These are phyloP conservation scores for Mollisia scopiformis DNA, from an alignment of 2,329 filamentous ascomycete species.

Conservation along the genomic window DNA sequence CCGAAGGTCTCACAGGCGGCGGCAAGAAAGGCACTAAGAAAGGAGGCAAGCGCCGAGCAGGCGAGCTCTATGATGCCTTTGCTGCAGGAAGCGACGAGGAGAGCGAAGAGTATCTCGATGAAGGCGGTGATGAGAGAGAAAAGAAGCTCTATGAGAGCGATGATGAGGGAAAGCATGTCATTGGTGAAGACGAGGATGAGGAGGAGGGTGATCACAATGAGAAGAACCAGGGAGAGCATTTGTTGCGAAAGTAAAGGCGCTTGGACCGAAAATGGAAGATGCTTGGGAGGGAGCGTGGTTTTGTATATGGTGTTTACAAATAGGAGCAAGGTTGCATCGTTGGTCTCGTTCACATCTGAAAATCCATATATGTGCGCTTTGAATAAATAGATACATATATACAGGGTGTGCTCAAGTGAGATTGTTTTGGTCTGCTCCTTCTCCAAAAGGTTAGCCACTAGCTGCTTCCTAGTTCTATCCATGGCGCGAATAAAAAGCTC, in stretches of 20 bases:
- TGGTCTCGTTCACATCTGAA: not conserved
- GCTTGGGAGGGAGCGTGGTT: not conserved
- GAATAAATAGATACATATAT: too few relatives aligned
- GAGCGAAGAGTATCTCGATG: constrained; percentile 49
- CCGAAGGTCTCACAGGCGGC: constrained; percentile 53
- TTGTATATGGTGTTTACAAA: constrained; percentile 1
- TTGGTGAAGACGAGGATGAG: constrained; percentile 51
- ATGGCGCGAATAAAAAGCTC: too few relatives aligned
- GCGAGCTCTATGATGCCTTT: constrained; percentile 97
- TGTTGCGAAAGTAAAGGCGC: constrained; percentile 23
- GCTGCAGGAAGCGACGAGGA: constrained; percentile 82
- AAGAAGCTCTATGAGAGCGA: constrained; percentile 37
- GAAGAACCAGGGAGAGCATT: constrained; percentile 18
- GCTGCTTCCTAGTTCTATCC: too few relatives aligned
- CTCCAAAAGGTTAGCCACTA: too few relatives aligned
- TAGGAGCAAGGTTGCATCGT: not conserved
- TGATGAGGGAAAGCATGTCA: constrained; percentile 51
- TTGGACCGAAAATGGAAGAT: not conserved
- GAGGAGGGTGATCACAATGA: constrained; percentile 31
- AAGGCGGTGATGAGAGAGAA: constrained; percentile 43
- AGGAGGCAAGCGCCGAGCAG: constrained; percentile 62
- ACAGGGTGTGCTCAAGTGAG: too few relatives aligned
- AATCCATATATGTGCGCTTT: not conserved
- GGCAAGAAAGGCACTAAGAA: constrained; percentile 51
- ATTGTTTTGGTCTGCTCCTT: too few relatives aligned